Evolutionary conservation across 106 monocot genomes (phyloP).

Genomic region (Phalaenopsis equestris): DNA sequence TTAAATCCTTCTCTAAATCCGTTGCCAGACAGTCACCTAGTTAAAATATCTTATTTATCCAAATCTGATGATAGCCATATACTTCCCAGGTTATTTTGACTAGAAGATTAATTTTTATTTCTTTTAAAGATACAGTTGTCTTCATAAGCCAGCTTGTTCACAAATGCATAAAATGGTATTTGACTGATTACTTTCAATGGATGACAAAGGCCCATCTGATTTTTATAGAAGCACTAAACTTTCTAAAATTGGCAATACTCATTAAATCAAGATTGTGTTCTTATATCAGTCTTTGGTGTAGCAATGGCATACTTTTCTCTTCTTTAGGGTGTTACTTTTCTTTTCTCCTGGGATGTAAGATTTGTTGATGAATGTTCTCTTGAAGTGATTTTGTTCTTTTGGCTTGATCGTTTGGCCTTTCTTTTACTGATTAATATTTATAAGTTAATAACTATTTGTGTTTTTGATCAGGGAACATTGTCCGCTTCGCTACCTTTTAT

Average conservation of each 20-base stretch:
- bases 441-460: slow-evolving; percentile 3
- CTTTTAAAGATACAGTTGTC: too few relatives aligned
- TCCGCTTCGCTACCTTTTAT: slow-evolving; percentile 37
- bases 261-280: not conserved
- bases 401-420: not conserved
- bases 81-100: too few relatives aligned
- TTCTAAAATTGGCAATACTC: not conserved
- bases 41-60: too few relatives aligned
- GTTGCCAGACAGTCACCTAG: too few relatives aligned
- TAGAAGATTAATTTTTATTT: too few relatives aligned
- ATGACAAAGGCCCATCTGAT: not conserved
- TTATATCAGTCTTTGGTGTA: not conserved
- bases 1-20: too few relatives aligned
- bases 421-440: not conserved
- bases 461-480: slow-evolving; percentile 37
- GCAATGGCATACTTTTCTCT: not conserved
- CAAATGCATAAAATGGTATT: not conserved
- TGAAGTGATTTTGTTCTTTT: not conserved
- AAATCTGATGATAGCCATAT: too few relatives aligned
- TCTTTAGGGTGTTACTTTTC: not conserved
- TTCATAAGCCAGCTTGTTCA: too few relatives aligned
- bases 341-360: not conserved
- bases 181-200: not conserved
- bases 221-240: not conserved
- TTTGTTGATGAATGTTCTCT: not conserved